These are phyloP conservation scores for Dalechampia spathulata DNA, from an alignment of 441 rosid species.

Conservation along the genomic window DNA sequence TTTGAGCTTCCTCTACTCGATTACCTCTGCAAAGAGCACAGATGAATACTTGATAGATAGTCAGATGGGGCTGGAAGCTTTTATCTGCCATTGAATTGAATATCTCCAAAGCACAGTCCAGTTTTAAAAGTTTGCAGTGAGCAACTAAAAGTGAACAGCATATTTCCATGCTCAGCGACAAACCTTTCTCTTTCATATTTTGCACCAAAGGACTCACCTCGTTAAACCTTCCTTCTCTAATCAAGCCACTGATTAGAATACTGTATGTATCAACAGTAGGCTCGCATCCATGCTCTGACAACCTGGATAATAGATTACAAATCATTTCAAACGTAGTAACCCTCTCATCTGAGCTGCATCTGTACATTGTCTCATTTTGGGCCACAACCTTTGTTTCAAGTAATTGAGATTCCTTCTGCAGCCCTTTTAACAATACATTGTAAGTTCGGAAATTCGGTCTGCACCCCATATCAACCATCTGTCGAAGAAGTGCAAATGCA, in stretches of 20 bases:
- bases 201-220: conserved; percentile 44
- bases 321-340: conserved; percentile 22
- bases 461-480: conserved; percentile 40
- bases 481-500: conserved; percentile 38
- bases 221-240: conserved; percentile 38
- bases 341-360: conserved; percentile 25
- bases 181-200: conserved; percentile 40
- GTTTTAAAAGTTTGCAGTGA: conserved; percentile 39
- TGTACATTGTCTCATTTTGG: conserved; percentile 27
- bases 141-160: conserved; percentile 34
- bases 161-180: conserved; percentile 30
- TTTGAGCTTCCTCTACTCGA: conserved; percentile 36
- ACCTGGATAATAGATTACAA: conserved; percentile 31
- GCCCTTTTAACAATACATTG: conserved; percentile 45
- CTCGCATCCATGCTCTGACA: conserved; percentile 40
- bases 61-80: conserved; percentile 25
- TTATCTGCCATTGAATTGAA: conserved; percentile 22
- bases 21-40: conserved; percentile 39
- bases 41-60: conserved; percentile 35
- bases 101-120: conserved; percentile 36
- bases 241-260: conserved; percentile 38
- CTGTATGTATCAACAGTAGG: conserved; percentile 32
- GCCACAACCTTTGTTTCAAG: conserved; percentile 30
- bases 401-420: conserved; percentile 36
- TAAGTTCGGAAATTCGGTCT: conserved; percentile 51